These are phyloP conservation scores for Schwanniomyces sp. DNA, from an alignment of 805 yeast genomes.

Conservation along the genomic window DNA sequence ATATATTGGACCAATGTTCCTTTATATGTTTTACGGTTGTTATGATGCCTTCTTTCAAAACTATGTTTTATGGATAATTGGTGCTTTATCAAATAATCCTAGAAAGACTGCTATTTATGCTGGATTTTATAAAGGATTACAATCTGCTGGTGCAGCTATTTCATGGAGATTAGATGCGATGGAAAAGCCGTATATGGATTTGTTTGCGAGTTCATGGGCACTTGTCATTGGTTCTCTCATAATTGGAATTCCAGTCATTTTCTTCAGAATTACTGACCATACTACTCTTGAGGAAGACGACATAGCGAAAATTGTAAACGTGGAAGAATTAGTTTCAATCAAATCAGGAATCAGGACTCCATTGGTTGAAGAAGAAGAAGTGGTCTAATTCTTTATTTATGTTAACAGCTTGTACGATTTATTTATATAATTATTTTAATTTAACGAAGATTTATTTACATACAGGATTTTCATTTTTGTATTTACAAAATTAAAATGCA, in stretches of 20 bases:
- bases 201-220: slow-evolving; percentile 55
- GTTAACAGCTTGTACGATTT: background rate
- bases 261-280: slow-evolving; percentile 43
- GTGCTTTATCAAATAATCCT: slow-evolving; percentile 57
- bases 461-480: background rate
- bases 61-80: slow-evolving; percentile 57
- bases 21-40: slow-evolving; percentile 61
- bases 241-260: slow-evolving; percentile 48
- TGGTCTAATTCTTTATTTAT: slow-evolving; percentile 1
- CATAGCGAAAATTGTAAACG: slow-evolving; percentile 19
- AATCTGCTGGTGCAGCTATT: slow-evolving; percentile 63
- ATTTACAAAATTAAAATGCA: background rate
- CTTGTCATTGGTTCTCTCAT: slow-evolving; percentile 47
- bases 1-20: slow-evolving; percentile 60
- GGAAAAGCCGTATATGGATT: slow-evolving; percentile 31
- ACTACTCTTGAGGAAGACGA: slow-evolving; percentile 38
- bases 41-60: slow-evolving; percentile 63
- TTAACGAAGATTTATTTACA: background rate
- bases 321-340: slow-evolving; percentile 24
- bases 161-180: slow-evolving; percentile 58
- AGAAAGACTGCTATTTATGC: slow-evolving; percentile 56
- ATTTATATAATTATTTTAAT: background rate
- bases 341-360: slow-evolving; percentile 11
- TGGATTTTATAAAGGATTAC: slow-evolving; percentile 63
- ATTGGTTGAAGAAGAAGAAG: slow-evolving; percentile 7